phyloP scores from a whole-genome alignment of 257 asterid species.

The Jacaranda copaia region DNA sequence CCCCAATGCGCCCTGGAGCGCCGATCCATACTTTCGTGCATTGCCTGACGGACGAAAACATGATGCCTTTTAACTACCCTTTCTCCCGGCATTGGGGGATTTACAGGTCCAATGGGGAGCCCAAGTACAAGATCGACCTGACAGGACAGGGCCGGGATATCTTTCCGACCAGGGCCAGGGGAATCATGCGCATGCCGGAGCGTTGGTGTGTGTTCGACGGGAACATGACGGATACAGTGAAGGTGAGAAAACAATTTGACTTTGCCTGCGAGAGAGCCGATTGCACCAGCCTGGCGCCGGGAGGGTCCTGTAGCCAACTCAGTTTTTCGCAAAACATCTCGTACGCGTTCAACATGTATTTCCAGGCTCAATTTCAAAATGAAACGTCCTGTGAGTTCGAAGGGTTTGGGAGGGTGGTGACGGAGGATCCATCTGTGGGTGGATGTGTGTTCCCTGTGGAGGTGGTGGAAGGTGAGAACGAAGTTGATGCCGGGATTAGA shows the following conservation, averaged over 20 bases:
- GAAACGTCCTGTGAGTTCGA: slow-evolving; percentile 31
- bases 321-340: slow-evolving; percentile 22
- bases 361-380: slow-evolving; percentile 30
- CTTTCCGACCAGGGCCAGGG: slow-evolving; percentile 37
- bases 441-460: slow-evolving; percentile 51
- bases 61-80: background rate
- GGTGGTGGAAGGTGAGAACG: slow-evolving; percentile 43
- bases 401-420: slow-evolving; percentile 33
- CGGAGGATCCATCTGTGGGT: slow-evolving; percentile 38
- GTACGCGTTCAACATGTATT: slow-evolving; percentile 47
- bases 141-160: slow-evolving; percentile 46
- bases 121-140: slow-evolving; percentile 54
- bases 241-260: background rate
- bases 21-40: slow-evolving; percentile 43
- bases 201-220: slow-evolving; percentile 47
- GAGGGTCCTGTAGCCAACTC: slow-evolving; percentile 44
- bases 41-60: slow-evolving; percentile 44
- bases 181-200: slow-evolving; percentile 45
- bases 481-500: background rate
- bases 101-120: slow-evolving; percentile 47
- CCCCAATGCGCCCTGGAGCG: slow-evolving; percentile 49
- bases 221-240: background rate
- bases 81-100: slow-evolving; percentile 42
- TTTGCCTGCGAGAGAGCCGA: background rate
- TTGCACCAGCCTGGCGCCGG: slow-evolving; percentile 34